Percentiles rank a stretch among this genome's conserved stretches.
Conservation (phyloP, 768 basidiomycete species). For the Tricholoma hemisulphureum region DNA sequence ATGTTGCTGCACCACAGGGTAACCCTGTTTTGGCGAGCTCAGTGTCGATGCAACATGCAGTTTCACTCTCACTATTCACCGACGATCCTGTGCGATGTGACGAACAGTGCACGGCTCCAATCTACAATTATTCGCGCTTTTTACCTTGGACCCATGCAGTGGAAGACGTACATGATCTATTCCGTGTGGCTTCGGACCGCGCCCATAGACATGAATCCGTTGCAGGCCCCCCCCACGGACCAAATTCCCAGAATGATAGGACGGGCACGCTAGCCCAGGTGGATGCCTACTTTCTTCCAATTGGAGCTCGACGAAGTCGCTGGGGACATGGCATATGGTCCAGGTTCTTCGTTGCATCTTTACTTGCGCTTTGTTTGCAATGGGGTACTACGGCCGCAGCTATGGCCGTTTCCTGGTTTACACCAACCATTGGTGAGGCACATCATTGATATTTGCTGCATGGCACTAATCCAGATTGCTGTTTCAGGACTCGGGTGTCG, state of each 20-base stretch:
- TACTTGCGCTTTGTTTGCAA: conserved; percentile 22
- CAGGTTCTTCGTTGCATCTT: conserved; percentile 19
- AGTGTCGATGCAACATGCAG: conserved; percentile 11
- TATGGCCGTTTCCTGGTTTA: conserved; percentile 23
- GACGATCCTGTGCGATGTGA: conserved; percentile 17
- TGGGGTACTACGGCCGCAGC: conserved; percentile 31
- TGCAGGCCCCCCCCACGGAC: conserved; percentile 11
- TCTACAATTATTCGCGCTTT: conserved; percentile 32
- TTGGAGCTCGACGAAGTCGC: neutral
- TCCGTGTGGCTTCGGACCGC: conserved; percentile 20
- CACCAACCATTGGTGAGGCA: conserved; percentile 23
- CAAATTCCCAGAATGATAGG: conserved; percentile 12
- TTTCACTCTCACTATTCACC: conserved; percentile 17
- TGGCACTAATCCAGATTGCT: neutral
- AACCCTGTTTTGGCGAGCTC: neutral
- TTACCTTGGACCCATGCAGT: conserved; percentile 28
- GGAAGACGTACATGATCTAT: conserved; percentile 20
- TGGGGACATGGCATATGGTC: conserved; percentile 19
- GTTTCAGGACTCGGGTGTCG: conserved; percentile 33
- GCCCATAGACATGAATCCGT: conserved; percentile 17
- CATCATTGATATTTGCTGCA: neutral
- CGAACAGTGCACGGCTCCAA: conserved; percentile 22
- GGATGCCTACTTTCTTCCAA: conserved; percentile 11
- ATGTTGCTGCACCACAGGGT: conserved; percentile 20
- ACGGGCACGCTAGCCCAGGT: conserved; percentile 17